Conservation (phyloP, 441 rosid species). For the Flueggea neowawraea region DNA sequence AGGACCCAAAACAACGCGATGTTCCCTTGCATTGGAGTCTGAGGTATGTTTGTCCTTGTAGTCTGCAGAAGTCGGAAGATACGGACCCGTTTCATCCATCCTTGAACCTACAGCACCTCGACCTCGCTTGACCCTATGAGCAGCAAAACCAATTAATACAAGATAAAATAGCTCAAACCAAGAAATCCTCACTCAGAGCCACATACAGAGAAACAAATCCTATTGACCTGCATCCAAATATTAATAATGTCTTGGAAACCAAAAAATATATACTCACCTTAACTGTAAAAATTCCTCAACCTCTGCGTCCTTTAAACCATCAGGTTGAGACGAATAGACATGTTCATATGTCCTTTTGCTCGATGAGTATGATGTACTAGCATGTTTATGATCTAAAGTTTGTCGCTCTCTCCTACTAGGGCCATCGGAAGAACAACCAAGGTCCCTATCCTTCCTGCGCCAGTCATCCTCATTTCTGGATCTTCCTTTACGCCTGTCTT, state of each 20-base stretch:
- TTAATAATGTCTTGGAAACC: not conserved
- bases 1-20: constrained; percentile 34
- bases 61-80: constrained; percentile 33
- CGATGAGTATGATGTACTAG: constrained; percentile 36
- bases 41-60: constrained; percentile 21
- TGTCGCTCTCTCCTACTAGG: constrained; percentile 32
- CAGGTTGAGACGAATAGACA: constrained; percentile 29
- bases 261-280: constrained; percentile 38
- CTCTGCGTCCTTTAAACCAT: constrained; percentile 74
- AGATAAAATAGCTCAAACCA: not conserved
- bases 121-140: constrained; percentile 79
- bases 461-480: constrained; percentile 38
- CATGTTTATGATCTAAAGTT: constrained; percentile 23
- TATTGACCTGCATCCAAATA: not conserved
- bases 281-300: constrained; percentile 72
- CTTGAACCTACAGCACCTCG: constrained; percentile 90
- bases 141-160: no score
- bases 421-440: constrained; percentile 19
- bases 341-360: constrained; percentile 32
- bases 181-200: not conserved
- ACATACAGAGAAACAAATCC: no score
- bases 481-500: constrained; percentile 44
- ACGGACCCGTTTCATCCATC: constrained; percentile 87
- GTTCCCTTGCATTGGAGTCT: constrained; percentile 23
- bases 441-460: constrained; percentile 31